These are phyloP conservation scores for Ascochyta lentis DNA, from an alignment of 2,329 filamentous ascomycete genomes.

Conservation along the genomic window DNA sequence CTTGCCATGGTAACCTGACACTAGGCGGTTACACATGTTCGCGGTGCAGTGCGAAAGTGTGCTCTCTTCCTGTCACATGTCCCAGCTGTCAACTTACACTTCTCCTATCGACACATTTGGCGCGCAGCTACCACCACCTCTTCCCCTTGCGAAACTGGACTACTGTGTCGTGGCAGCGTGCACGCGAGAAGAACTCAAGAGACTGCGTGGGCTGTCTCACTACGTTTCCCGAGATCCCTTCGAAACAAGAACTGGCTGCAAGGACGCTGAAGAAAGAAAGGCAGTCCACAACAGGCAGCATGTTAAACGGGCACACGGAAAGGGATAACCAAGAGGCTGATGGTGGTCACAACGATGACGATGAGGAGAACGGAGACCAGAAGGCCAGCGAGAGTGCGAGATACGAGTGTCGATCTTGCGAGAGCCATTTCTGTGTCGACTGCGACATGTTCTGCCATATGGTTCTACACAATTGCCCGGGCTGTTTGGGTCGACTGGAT, in stretches of 20 bases:
- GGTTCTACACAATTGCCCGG: conserved; percentile 93
- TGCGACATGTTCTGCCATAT: conserved; percentile 97
- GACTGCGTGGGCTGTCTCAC: conserved; percentile 81
- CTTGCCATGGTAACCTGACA: conserved; percentile 84
- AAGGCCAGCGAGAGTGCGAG: conserved; percentile 78
- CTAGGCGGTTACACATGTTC: conserved; percentile 91
- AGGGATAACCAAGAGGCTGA: conserved; percentile 6
- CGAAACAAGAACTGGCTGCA: conserved; percentile 12
- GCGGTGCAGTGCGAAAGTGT: conserved; percentile 87
- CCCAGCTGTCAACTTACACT: conserved; percentile 90
- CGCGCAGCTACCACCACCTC: conserved; percentile 49
- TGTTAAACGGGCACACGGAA: conserved; percentile 6
- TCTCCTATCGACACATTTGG: conserved; percentile 77
- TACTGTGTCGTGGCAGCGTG: conserved; percentile 83
- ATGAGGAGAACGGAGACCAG: conserved; percentile 45
- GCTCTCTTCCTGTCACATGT: conserved; percentile 86
- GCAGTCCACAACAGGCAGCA: conserved; percentile 20
- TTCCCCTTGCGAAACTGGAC: conserved; percentile 78
- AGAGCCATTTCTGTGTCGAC: conserved; percentile 94
- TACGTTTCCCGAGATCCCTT: conserved; percentile 65
- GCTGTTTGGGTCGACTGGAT: conserved; percentile 67
- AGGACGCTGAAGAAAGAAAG: conserved; percentile 19
- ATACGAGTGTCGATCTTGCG: conserved; percentile 88
- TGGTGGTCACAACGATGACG: conserved; percentile 7
- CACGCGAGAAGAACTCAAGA: conserved; percentile 53